Base-by-base conservation (phyloP, 2,329 filamentous ascomycete species). In the Penicillium concentricum region DNA sequence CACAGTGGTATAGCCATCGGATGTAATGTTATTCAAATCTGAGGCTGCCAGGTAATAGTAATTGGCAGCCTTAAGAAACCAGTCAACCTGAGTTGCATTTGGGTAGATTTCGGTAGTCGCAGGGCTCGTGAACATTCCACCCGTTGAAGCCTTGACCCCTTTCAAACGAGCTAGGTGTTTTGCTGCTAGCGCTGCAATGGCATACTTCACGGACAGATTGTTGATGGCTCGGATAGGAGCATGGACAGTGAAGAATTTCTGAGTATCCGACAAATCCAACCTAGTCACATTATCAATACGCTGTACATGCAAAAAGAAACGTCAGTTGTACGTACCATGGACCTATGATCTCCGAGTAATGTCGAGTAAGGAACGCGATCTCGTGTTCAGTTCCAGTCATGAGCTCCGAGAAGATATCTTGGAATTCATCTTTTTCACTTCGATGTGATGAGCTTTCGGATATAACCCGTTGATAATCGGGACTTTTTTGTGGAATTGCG, bases 41-140 rank as follows among this genome's bases (percentile, higher is more conserved):
- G 82, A 81, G 16, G 84, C 80, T 0, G 82, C 82, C 59, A 78
- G 77, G 59, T 85, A 83, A 68, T 86, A 86, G 65, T 86, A 86
- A 51, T 84, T 82, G 0, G 82, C 81, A 2, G 81, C 82, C 59
- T 84, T 84, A 64, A 85, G 82, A 54, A 79, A 81, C 83, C 84
- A 86, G 62, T 86, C 82, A 5, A 82, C 75, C 22, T 76, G 67
- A 22, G 69, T 66, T 0, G 75, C 68, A 48, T 81, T 79, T 16
- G 81, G 79, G 60, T 81, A 82, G 2, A 77, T 66, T 64, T 85
- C 81, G 73, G 82, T 83, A 3, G 75, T 75, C 13, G 82, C 78
- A 53, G 80, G 80, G 15, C 65, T 69, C 1, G 69, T 69, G 22
- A 66, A 67, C 53, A 72, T 64, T 13, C 62, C 63, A 7, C 54